Conservation (phyloP, 352 stramenopile genomes). For the Phytophthora boehmeriae region DNA sequence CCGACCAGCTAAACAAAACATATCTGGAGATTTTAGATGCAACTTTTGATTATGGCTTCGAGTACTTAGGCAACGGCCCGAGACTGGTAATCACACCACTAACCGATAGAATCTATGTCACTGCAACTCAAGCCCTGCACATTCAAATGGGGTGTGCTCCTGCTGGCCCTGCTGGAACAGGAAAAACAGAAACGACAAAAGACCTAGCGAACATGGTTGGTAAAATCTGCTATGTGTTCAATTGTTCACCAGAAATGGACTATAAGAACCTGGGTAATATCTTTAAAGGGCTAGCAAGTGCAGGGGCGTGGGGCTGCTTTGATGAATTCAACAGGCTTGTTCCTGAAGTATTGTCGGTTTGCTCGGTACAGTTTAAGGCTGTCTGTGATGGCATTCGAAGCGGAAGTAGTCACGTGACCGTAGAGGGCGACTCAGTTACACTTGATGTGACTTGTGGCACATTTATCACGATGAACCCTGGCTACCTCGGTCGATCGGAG, state of each 20-base stretch:
- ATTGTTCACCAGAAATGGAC: constrained; percentile 96
- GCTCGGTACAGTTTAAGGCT: constrained; percentile 94
- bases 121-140: constrained; percentile 93
- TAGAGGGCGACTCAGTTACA: constrained; percentile 91
- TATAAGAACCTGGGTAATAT: constrained; percentile 96
- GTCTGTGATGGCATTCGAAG: constrained; percentile 94
- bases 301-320: constrained; percentile 95
- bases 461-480: constrained; percentile 98
- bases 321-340: constrained; percentile 96
- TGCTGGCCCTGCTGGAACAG: constrained; percentile 87
- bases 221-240: constrained; percentile 95
- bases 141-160: constrained; percentile 96
- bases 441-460: constrained; percentile 91
- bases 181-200: constrained; percentile 97
- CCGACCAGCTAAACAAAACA: constrained; percentile 52
- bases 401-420: constrained; percentile 82
- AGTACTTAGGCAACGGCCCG: constrained; percentile 95
- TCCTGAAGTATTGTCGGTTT: constrained; percentile 92
- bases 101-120: constrained; percentile 96
- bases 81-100: constrained; percentile 94
- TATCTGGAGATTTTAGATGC: constrained; percentile 92
- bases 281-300: constrained; percentile 94
- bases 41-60: constrained; percentile 94
- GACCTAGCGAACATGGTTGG: constrained; percentile 93
- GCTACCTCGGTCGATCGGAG: constrained; percentile 93